Percentiles rank a stretch among this genome's conserved stretches.
These are phyloP conservation scores for Anastatica hierochuntica DNA, from an alignment of 345 rosid species.

Conservation along the genomic window DNA sequence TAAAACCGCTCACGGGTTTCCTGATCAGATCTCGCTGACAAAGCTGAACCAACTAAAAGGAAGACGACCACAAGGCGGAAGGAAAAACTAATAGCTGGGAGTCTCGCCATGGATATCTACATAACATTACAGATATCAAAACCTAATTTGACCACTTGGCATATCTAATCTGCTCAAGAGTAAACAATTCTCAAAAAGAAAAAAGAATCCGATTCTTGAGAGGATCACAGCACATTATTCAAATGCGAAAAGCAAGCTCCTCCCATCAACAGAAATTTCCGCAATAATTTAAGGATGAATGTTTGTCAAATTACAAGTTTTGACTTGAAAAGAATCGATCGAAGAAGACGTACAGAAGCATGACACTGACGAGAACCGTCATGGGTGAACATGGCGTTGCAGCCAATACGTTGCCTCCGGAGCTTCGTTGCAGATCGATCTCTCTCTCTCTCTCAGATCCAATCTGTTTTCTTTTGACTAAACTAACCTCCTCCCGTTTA, in stretches of 20 bases:
- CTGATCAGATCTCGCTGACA: constrained; percentile 68
- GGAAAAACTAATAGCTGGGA: constrained; percentile 30
- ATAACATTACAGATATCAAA: too few species aligned
- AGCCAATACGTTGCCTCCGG: constrained; percentile 59
- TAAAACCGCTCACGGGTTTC: constrained; percentile 85
- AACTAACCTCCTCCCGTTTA: neutral
- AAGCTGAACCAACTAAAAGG: constrained; percentile 16
- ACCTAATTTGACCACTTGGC: too few species aligned
- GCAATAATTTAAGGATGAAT: too few species aligned
- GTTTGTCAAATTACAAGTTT: neutral
- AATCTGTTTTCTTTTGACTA: neutral
- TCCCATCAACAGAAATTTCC: too few species aligned
- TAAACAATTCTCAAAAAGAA: too few species aligned
- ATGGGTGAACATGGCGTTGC: constrained; percentile 61
- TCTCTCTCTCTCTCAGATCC: constrained; percentile 4
- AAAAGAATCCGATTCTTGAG: too few species aligned
- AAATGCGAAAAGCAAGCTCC: neutral
- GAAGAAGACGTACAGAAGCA: constrained; percentile 34
- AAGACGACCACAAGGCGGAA: constrained; percentile 27
- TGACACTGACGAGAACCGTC: constrained; percentile 75
- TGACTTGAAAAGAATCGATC: neutral
- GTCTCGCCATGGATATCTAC: constrained; percentile 29
- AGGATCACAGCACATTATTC: neutral
- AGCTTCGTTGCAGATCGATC: constrained; percentile 25
- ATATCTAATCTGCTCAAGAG: too few species aligned